Conservation (phyloP, 2,329 filamentous ascomycete genomes). For the Ophiocordyceps camponoti-floridani region DNA sequence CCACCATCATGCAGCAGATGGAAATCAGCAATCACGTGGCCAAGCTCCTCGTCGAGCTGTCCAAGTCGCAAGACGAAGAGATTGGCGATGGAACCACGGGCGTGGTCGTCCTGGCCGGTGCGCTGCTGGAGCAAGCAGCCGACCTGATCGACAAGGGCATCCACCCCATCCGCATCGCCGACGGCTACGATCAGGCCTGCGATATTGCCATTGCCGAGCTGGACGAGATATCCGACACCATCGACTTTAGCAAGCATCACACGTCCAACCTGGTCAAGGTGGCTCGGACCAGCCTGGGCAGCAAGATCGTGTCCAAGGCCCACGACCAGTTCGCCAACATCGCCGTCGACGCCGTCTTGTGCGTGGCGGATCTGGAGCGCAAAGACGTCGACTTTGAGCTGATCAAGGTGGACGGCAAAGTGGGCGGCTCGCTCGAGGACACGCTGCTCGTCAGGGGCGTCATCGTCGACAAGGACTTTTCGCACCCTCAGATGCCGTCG, state of each 20-base stretch:
- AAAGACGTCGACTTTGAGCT: slow-evolving; percentile 98
- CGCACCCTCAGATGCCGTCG: slow-evolving; percentile 95
- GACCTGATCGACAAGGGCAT: slow-evolving; percentile 99
- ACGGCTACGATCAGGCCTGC: slow-evolving; percentile 94
- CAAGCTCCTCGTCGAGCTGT: slow-evolving; percentile 89
- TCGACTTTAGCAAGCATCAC: slow-evolving; percentile 66
- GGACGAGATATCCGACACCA: slow-evolving; percentile 80
- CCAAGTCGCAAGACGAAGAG: slow-evolving; percentile 96
- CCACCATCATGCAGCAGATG: slow-evolving; percentile 95
- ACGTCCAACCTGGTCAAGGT: slow-evolving; percentile 84
- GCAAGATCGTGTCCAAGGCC: slow-evolving; percentile 97
- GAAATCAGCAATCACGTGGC: slow-evolving; percentile 97
- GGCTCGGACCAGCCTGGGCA: slow-evolving; percentile 85
- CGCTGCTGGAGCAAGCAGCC: slow-evolving; percentile 86
- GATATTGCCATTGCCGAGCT: slow-evolving; percentile 89
- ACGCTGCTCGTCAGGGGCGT: slow-evolving; percentile 91
- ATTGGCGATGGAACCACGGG: slow-evolving; percentile 97
- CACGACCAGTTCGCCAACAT: slow-evolving; percentile 98
- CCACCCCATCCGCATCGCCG: slow-evolving; percentile 94
- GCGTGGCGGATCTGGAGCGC: slow-evolving; percentile 85
- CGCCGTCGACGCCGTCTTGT: slow-evolving; percentile 89
- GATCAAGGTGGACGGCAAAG: slow-evolving; percentile 98
- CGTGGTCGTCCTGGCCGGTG: slow-evolving; percentile 88
- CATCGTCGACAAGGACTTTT: slow-evolving; percentile 99
- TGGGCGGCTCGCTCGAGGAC: slow-evolving; percentile 85